These are phyloP conservation scores for Botrytis hyacinthi DNA, from an alignment of 2,329 filamentous ascomycete species.

Conservation along the genomic window DNA sequence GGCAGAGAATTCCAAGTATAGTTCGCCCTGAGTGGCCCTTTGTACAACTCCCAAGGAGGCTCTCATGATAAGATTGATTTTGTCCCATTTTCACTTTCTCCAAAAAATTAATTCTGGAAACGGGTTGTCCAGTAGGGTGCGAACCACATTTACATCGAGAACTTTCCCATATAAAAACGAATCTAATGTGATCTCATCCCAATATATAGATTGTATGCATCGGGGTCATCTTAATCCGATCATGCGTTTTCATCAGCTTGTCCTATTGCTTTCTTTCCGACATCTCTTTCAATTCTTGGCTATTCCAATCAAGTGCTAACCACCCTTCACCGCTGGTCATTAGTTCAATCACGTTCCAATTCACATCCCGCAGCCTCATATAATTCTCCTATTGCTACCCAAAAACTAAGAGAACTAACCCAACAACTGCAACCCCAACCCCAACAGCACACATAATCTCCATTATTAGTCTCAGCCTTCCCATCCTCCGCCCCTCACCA, in stretches of 20 bases:
- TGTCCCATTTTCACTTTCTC: neutral
- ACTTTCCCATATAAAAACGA: neutral
- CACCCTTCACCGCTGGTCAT: neutral
- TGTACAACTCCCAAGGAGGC: neutral
- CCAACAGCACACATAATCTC: constrained; percentile 13
- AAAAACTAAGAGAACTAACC: neutral
- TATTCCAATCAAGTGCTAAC: neutral
- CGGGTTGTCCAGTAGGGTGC: neutral
- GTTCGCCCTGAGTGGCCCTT: too few relatives aligned
- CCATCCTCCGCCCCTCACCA: neutral
- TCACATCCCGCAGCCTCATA: neutral
- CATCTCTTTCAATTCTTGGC: neutral
- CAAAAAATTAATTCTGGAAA: neutral
- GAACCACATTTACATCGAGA: neutral
- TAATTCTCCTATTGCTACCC: neutral
- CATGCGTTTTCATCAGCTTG: neutral
- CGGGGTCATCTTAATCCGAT: neutral
- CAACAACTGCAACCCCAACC: constrained; percentile 1
- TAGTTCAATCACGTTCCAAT: too few relatives aligned
- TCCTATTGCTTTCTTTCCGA: too few relatives aligned
- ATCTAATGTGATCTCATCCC: neutral
- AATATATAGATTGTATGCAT: neutral
- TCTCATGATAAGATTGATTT: neutral
- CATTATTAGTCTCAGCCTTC: neutral
- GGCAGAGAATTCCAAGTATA: too few relatives aligned